These are phyloP conservation scores for Thermochaetoides thermophila DNA, from an alignment of 495 filamentous ascomycete species.

Conservation along the genomic window DNA sequence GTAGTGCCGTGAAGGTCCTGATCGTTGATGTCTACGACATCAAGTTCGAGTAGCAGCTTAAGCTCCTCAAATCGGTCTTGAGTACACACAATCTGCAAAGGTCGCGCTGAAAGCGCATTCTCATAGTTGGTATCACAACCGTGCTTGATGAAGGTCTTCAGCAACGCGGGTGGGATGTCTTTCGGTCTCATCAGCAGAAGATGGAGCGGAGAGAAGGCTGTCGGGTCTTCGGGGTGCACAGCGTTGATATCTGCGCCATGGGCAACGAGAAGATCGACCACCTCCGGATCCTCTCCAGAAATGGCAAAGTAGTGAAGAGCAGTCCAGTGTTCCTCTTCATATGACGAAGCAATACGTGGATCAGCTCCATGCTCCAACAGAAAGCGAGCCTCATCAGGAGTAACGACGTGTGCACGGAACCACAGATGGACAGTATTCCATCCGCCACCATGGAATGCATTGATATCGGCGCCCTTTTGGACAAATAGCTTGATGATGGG, in stretches of 20 bases:
- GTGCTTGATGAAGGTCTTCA: constrained; percentile 8
- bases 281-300: constrained; percentile 1
- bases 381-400: background rate
- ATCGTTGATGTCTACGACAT: constrained; percentile 11
- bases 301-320: constrained; percentile 5
- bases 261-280: constrained; percentile 6
- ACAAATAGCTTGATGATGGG: constrained; percentile 37
- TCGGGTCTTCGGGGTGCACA: background rate
- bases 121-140: constrained; percentile 8
- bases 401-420: background rate
- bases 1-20: constrained; percentile 8
- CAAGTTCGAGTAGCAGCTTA: constrained; percentile 5
- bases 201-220: constrained; percentile 4
- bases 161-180: background rate
- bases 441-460: constrained; percentile 6
- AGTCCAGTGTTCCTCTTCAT: background rate
- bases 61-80: constrained; percentile 5
- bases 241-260: constrained; percentile 10
- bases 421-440: constrained; percentile 1
- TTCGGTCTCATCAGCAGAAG: constrained; percentile 1
- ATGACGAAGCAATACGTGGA: background rate
- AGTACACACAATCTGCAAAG: constrained; percentile 3
- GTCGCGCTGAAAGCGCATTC: constrained; percentile 1
- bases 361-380: constrained; percentile 7
- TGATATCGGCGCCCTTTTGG: constrained; percentile 32